Conservation (phyloP, 2,329 filamentous ascomycete genomes). For the Lachnellula hyalina region DNA sequence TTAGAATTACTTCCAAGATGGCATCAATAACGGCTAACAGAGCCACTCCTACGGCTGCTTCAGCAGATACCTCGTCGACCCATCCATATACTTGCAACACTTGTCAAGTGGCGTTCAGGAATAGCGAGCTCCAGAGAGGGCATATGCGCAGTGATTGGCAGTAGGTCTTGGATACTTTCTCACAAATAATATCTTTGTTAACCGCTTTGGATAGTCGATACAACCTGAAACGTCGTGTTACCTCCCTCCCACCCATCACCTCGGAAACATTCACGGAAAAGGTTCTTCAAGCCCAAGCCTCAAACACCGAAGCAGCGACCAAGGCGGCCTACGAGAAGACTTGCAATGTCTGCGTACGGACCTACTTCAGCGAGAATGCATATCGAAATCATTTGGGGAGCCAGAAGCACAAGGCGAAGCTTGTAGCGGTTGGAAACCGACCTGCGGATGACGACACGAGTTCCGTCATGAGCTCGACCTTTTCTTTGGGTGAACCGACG, state of each 20-base stretch:
- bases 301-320: conserved; percentile 75
- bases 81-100: conserved; percentile 98
- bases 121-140: conserved; percentile 83
- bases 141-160: conserved; percentile 99
- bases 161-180: conserved; percentile 48
- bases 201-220: conserved; percentile 60
- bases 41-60: conserved; percentile 14
- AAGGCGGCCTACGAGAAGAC: conserved; percentile 82
- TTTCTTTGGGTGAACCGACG: conserved; percentile 74
- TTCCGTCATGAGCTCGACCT: conserved; percentile 85
- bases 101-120: conserved; percentile 93
- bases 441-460: conserved; percentile 59
- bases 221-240: conserved; percentile 92
- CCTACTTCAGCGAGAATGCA: conserved; percentile 94
- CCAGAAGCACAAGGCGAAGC: conserved; percentile 76
- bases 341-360: conserved; percentile 81
- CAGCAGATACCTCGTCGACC: conserved; percentile 39
- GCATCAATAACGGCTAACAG: conserved; percentile 42
- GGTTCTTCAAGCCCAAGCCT: conserved; percentile 84
- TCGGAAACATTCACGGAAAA: conserved; percentile 95
- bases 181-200: conserved; percentile 6
- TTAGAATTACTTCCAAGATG: conserved; percentile 35
- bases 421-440: conserved; percentile 42
- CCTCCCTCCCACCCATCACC: conserved; percentile 81
- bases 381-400: conserved; percentile 89